A percentile compares a stretch with the other conserved stretches of the same genome.
Evolutionary conservation across 306 rosid genomes (phyloP).

Genomic region (Vigna angularis): DNA sequence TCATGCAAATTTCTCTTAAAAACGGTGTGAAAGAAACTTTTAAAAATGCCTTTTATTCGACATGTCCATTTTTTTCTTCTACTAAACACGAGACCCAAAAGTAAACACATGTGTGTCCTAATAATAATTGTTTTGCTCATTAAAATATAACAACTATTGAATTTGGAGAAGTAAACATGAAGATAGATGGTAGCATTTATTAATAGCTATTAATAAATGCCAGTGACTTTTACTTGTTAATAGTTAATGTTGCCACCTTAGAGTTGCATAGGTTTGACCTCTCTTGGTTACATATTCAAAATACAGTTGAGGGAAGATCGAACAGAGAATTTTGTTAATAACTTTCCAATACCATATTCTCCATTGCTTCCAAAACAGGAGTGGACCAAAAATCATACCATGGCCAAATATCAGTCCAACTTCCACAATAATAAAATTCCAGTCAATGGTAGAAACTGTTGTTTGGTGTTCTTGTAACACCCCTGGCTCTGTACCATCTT

Average conservation of each 20-base stretch:
- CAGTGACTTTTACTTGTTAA: too few species aligned
- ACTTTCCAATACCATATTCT: constrained; percentile 12
- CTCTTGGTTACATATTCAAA: background rate
- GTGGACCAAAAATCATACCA: constrained; percentile 11
- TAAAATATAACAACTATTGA: too few species aligned
- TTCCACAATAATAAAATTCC: constrained; percentile 31
- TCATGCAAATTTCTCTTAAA: too few species aligned
- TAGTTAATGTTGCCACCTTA: constrained; percentile 7
- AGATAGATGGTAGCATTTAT: background rate
- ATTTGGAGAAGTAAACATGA: background rate
- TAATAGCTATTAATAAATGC: too few species aligned
- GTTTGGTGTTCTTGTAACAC: background rate
- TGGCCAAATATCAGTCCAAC: constrained; percentile 33
- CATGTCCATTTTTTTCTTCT: too few species aligned
- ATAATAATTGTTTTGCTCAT: too few species aligned
- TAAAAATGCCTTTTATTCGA: too few species aligned
- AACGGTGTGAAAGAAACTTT: too few species aligned
- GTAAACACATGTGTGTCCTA: too few species aligned
- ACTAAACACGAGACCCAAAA: too few species aligned
- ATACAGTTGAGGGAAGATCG: constrained; percentile 22
- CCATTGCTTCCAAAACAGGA: constrained; percentile 23
- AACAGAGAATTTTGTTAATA: constrained; percentile 10
- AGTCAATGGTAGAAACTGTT: background rate
- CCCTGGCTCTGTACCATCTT: background rate
- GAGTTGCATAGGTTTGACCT: background rate